phyloP scores from a whole-genome alignment of 768 basidiomycete species.

The Tephrocybe sp. region DNA sequence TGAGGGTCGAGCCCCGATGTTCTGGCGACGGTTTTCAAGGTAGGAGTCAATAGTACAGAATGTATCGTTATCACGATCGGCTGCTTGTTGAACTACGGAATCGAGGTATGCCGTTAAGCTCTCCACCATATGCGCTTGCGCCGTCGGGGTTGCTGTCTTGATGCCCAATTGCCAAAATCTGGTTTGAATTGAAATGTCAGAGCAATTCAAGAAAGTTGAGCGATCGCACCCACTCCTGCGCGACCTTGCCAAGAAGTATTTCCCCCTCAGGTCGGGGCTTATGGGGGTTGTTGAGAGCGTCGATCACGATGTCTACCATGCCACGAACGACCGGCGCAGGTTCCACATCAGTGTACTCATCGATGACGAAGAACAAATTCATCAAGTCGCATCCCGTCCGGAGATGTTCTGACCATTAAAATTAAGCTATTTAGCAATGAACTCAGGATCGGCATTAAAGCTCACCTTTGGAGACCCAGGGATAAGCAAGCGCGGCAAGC shows the following conservation, averaged over 20 bases:
- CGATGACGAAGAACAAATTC: constrained; percentile 28
- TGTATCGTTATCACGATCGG: constrained; percentile 21
- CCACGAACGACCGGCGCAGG: constrained; percentile 17
- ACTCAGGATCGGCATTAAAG: neutral
- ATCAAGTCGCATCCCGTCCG: constrained; percentile 30
- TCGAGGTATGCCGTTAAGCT: constrained; percentile 27
- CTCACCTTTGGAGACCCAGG: constrained; percentile 8
- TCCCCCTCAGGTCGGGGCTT: constrained; percentile 25
- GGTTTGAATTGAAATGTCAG: neutral
- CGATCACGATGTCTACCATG: constrained; percentile 23
- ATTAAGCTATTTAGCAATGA: neutral
- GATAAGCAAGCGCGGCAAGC: constrained; percentile 13
- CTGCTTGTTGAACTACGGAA: constrained; percentile 30
- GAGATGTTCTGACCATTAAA: constrained; percentile 14
- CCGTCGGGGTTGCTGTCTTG: constrained; percentile 11
- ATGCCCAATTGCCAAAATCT: constrained; percentile 26
- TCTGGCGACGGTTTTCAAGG: constrained; percentile 29
- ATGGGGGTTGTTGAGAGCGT: constrained; percentile 27
- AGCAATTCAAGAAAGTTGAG: neutral
- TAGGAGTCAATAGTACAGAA: constrained; percentile 28
- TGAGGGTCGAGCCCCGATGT: constrained; percentile 27
- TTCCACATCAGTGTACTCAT: constrained; percentile 28
- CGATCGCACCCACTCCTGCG: constrained; percentile 26
- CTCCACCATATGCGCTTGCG: constrained; percentile 26
- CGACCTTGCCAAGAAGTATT: constrained; percentile 28